Evolutionary conservation across 345 rosid species (phyloP).

Genomic region (Melaleuca quinquenervia): DNA sequence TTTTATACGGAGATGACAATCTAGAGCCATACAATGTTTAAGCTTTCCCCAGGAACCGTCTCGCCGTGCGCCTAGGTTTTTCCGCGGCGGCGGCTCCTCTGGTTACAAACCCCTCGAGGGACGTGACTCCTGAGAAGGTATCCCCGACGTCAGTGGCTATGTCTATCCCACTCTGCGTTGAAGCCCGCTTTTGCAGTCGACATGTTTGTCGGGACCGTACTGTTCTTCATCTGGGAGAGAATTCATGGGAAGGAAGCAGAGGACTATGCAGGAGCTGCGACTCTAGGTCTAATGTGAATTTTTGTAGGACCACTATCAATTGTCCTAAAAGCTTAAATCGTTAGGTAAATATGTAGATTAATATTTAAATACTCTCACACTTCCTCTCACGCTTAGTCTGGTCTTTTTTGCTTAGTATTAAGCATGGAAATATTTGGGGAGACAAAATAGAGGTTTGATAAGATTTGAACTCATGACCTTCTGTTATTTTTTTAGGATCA

Average conservation of each 20-base stretch:
- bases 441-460: no score
- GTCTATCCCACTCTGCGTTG: conserved; percentile 80
- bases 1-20: conserved; percentile 79
- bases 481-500: no score
- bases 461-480: no score
- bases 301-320: no score
- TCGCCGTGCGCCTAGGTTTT: conserved; percentile 59
- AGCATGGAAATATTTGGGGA: no score
- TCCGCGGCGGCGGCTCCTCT: conserved; percentile 50
- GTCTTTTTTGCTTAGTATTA: no score
- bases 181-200: conserved; percentile 81
- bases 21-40: conserved; percentile 51
- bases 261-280: conserved; percentile 65
- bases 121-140: conserved; percentile 46
- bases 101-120: conserved; percentile 48
- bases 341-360: no score
- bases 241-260: conserved; percentile 51
- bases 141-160: conserved; percentile 80
- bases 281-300: conserved; percentile 61
- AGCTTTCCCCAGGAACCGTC: conserved; percentile 59
- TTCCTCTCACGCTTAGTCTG: no score
- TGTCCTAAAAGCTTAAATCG: no score
- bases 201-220: conserved; percentile 74
- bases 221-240: conserved; percentile 61
- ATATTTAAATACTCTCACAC: no score